phyloP scores from a whole-genome alignment of 2,329 filamentous ascomycete species.

The Phaeoacremonium minimum region DNA sequence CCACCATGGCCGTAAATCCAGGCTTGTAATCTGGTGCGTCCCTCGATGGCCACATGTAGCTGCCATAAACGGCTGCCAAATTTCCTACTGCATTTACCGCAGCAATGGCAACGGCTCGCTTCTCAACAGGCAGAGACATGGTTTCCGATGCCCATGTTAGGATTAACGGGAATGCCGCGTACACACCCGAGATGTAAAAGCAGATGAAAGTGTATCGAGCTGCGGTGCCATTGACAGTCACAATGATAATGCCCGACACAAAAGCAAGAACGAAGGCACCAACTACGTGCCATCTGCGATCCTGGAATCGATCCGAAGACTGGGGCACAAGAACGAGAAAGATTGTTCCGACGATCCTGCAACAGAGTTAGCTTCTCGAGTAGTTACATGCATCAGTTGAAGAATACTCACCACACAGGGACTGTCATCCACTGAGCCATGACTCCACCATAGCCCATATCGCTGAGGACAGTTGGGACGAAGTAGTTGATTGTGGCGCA shows the following conservation, averaged over 20 bases:
- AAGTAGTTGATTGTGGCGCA: conserved; percentile 41
- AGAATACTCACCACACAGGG: conserved; percentile 18
- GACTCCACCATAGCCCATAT: conserved; percentile 36
- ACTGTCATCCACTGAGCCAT: conserved; percentile 36
- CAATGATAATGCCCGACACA: background rate
- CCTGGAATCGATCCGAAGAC: conserved; percentile 1
- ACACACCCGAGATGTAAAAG: conserved; percentile 24
- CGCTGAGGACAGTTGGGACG: conserved; percentile 40
- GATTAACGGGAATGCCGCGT: conserved; percentile 23
- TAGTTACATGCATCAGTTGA: conserved; percentile 20
- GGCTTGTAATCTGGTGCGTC: background rate
- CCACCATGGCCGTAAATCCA: background rate
- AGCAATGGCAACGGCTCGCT: conserved; percentile 24
- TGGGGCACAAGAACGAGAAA: conserved; percentile 1
- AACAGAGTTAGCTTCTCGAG: background rate
- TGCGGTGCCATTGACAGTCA: background rate
- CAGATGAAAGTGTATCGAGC: conserved; percentile 26
- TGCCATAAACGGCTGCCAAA: conserved; percentile 16
- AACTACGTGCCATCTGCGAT: conserved; percentile 1
- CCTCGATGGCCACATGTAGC: conserved; percentile 20
- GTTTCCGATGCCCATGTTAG: conserved; percentile 22
- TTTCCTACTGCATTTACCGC: conserved; percentile 22
- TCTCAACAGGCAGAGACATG: conserved; percentile 23
- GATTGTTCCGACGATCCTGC: conserved; percentile 1
- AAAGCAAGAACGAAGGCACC: background rate